phyloP scores from a whole-genome alignment of 192 early-diverging fungal species.

The Coemansia erecta region DNA sequence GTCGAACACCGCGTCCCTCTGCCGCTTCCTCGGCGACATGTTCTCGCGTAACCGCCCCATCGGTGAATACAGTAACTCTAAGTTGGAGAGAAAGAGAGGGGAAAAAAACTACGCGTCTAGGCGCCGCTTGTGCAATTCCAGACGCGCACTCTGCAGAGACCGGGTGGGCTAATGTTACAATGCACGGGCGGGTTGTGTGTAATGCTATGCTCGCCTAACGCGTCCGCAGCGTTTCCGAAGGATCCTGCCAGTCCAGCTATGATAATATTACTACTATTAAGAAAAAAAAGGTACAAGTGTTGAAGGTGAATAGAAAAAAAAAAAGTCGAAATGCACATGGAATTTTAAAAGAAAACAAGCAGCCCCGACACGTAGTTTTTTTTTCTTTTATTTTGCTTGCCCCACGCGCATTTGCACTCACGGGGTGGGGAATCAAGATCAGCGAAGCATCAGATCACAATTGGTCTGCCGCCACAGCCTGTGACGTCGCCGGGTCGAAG shows the following conservation, averaged over 20 bases:
- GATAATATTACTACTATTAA: no score
- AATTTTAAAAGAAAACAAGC: no score
- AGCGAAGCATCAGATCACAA: not conserved
- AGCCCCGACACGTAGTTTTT: no score
- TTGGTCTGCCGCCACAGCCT: not conserved
- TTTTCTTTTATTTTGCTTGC: no score
- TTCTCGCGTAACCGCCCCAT: no score
- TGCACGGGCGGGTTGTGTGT: not conserved
- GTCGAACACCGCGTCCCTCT: not conserved
- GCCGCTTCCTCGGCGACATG: no score
- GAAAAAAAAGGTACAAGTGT: not conserved
- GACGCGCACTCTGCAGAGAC: not conserved
- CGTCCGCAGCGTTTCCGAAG: not conserved
- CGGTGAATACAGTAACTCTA: no score
- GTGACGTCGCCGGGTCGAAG: not conserved
- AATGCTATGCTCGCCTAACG: not conserved
- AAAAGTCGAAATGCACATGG: not conserved
- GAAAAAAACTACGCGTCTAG: not conserved
- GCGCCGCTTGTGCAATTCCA: not conserved
- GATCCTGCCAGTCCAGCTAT: no score
- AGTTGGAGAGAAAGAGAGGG: no score
- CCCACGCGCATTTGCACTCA: not conserved
- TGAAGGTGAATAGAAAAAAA: not conserved
- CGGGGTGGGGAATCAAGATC: no score
- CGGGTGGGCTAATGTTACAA: not conserved